A percentile compares a stretch with the other conserved stretches of the same genome.
Conservation (phyloP, 2,329 filamentous ascomycete genomes). For the Fusarium sp. region DNA sequence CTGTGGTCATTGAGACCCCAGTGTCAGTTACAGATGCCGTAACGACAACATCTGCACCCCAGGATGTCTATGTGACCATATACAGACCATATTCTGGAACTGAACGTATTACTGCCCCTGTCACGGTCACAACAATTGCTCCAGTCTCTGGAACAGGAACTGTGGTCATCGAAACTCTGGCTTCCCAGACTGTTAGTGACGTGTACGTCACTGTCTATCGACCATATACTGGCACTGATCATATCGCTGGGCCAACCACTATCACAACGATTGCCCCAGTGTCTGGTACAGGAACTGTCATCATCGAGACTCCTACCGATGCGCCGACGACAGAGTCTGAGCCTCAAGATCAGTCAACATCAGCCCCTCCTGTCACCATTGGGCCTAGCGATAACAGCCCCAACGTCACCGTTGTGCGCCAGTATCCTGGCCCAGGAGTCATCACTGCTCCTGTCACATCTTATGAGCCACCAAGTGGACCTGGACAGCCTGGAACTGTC, state of each 20-base stretch:
- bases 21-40: neutral
- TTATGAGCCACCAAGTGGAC: constrained; percentile 16
- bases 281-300: constrained; percentile 16
- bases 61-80: constrained; percentile 19
- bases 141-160: constrained; percentile 29
- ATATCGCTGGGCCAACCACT: constrained; percentile 7
- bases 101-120: constrained; percentile 10
- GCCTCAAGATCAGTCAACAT: constrained; percentile 1
- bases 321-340: neutral
- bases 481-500: constrained; percentile 23
- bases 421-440: constrained; percentile 20
- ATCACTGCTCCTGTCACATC: constrained; percentile 26
- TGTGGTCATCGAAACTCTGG: constrained; percentile 25
- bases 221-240: constrained; percentile 5
- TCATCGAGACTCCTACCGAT: constrained; percentile 21
- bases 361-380: constrained; percentile 14
- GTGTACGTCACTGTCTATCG: constrained; percentile 12
- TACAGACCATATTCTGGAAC: constrained; percentile 23
- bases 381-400: constrained; percentile 16
- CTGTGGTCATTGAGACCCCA: constrained; percentile 29
- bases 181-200: neutral
- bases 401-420: constrained; percentile 23
- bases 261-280: constrained; percentile 14
- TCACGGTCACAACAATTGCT: constrained; percentile 18
- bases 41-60: neutral